These are phyloP conservation scores for Entonaema liquescens DNA, from an alignment of 495 filamentous ascomycete genomes.

Conservation along the genomic window DNA sequence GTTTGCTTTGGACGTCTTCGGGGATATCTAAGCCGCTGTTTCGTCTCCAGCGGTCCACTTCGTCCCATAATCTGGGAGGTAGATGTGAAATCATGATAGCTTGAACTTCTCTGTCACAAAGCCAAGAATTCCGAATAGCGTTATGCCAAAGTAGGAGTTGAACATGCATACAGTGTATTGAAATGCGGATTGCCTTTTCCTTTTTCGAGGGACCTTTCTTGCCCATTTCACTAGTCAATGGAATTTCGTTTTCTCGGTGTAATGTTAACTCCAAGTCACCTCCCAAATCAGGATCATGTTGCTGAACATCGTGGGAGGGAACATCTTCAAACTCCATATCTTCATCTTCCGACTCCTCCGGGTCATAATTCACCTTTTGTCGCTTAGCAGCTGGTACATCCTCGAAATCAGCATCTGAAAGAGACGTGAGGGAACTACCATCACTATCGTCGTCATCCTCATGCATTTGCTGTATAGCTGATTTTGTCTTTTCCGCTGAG, in stretches of 20 bases:
- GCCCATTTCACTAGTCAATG: constrained; percentile 65
- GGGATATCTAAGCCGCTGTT: constrained; percentile 68
- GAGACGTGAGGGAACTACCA: constrained; percentile 60
- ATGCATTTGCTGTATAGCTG: constrained; percentile 57
- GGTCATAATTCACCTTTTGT: constrained; percentile 34
- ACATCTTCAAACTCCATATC: constrained; percentile 92
- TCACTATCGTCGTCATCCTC: constrained; percentile 62
- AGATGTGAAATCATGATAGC: constrained; percentile 77
- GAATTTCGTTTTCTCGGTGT: constrained; percentile 63
- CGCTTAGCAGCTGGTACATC: constrained; percentile 59
- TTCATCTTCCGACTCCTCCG: constrained; percentile 61
- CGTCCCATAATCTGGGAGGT: constrained; percentile 69
- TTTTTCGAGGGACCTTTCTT: constrained; percentile 90
- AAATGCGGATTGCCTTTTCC: constrained; percentile 76
- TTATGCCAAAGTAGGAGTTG: constrained; percentile 90
- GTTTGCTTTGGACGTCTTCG: constrained; percentile 47
- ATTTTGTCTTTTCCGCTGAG: constrained; percentile 60
- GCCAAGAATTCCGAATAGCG: constrained; percentile 83
- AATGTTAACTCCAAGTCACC: constrained; percentile 82
- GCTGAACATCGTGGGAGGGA: constrained; percentile 51
- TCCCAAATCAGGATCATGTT: constrained; percentile 37
- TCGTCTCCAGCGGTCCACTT: constrained; percentile 77
- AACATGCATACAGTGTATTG: constrained; percentile 89
- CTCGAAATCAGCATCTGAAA: constrained; percentile 76
- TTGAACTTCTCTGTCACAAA: constrained; percentile 81